These are phyloP conservation scores for Metschnikowia drakensbergensis DNA, from an alignment of 805 yeast genomes.

Conservation along the genomic window DNA sequence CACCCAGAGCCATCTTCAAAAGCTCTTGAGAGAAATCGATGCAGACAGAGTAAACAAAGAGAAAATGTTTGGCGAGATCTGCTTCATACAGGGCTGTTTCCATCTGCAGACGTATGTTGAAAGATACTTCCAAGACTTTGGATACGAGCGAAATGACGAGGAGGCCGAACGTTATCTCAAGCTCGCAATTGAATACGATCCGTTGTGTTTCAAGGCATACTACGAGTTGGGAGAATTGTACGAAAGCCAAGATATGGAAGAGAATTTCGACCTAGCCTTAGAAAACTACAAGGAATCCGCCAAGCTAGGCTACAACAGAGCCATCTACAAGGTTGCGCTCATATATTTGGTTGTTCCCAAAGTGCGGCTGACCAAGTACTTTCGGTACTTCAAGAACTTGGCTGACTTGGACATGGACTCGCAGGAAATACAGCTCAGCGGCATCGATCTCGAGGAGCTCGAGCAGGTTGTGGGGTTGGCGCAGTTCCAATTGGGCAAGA, in stretches of 20 bases:
- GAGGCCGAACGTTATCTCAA: constrained; percentile 31
- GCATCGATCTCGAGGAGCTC: constrained; percentile 39
- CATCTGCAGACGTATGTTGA: constrained; percentile 32
- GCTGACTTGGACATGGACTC: constrained; percentile 34
- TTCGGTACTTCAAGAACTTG: constrained; percentile 34
- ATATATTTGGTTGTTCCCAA: constrained; percentile 33
- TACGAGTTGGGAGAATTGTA: constrained; percentile 39
- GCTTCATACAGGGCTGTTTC: constrained; percentile 36
- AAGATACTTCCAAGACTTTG: constrained; percentile 35
- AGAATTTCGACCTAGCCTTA: constrained; percentile 31
- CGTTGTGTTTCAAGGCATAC: constrained; percentile 30
- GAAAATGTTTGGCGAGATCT: constrained; percentile 28
- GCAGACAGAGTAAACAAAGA: constrained; percentile 11
- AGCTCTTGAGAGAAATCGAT: constrained; percentile 32
- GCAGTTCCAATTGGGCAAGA: constrained; percentile 38
- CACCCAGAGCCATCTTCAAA: constrained; percentile 33
- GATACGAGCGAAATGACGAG: constrained; percentile 26
- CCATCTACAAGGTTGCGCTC: constrained; percentile 40
- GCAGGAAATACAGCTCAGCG: constrained; percentile 31
- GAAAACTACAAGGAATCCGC: constrained; percentile 36
- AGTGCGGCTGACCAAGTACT: constrained; percentile 32
- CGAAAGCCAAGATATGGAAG: constrained; percentile 30
- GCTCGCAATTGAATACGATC: constrained; percentile 30
- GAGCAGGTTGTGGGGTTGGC: constrained; percentile 41
- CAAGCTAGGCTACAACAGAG: constrained; percentile 40